phyloP scores from a whole-genome alignment of 305 asterid species.

The Fraxinus xanthoxyloides region DNA sequence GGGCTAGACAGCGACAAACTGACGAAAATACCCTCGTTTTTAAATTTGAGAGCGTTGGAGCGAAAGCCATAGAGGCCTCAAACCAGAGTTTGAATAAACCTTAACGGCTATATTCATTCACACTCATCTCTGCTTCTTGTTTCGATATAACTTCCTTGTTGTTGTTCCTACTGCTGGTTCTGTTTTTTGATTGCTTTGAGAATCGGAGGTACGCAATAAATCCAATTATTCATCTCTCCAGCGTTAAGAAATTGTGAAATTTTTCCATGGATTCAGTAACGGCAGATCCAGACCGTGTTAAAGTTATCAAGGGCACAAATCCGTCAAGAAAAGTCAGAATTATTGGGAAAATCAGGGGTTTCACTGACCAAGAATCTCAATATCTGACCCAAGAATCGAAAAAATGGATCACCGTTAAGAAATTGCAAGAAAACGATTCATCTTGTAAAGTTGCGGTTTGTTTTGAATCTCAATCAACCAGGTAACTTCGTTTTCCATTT shows the following conservation, averaged over 20 bases:
- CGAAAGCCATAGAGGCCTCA: neutral
- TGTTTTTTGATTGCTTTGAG: neutral
- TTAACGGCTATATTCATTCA: neutral
- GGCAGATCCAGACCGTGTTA: conserved; percentile 18
- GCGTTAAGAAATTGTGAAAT: neutral
- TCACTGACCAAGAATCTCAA: conserved; percentile 41
- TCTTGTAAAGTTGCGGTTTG: conserved; percentile 35
- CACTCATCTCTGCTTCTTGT: neutral
- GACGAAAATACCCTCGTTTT: neutral
- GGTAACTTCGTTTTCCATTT: conserved; percentile 27
- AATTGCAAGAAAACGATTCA: conserved; percentile 29
- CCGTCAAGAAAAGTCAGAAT: conserved; percentile 46
- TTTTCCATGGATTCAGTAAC: conserved; percentile 19
- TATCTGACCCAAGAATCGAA: conserved; percentile 26
- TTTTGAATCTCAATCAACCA: conserved; percentile 40
- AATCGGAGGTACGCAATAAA: neutral
- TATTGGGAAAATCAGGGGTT: conserved; percentile 54
- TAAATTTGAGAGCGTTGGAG: neutral
- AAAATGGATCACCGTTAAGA: conserved; percentile 48
- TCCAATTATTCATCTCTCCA: neutral
- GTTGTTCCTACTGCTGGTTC: neutral
- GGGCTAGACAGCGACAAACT: neutral
- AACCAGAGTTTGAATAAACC: neutral
- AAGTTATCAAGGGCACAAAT: conserved; percentile 19
- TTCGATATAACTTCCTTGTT: neutral